Percentiles rank a stretch among this genome's conserved stretches.
Conservation (phyloP, 192 early-diverging fungal species). For the Phycomyces blakesleeanus region DNA sequence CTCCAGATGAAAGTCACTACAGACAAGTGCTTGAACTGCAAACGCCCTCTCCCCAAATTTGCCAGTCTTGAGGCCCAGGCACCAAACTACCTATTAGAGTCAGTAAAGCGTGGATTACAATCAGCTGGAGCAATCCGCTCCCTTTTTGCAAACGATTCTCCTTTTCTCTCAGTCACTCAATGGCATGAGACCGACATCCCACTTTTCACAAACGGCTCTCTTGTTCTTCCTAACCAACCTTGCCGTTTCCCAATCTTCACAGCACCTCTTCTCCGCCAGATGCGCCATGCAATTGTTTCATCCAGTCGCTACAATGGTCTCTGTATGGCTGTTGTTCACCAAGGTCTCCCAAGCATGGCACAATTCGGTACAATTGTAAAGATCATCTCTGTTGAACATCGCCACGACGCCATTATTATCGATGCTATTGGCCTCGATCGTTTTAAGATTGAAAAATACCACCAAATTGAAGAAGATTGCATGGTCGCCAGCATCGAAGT, state of each 20-base stretch:
- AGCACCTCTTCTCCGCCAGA: slow-evolving; percentile 1
- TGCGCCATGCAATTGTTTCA: slow-evolving; percentile 5
- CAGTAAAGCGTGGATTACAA: slow-evolving; percentile 1
- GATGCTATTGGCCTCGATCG: slow-evolving; percentile 15
- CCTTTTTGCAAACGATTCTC: neutral
- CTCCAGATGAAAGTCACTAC: slow-evolving; percentile 10
- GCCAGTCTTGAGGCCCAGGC: slow-evolving; percentile 9
- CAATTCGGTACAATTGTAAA: slow-evolving; percentile 17
- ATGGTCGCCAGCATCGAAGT: slow-evolving; percentile 9
- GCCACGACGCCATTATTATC: slow-evolving; percentile 13
- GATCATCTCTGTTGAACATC: slow-evolving; percentile 16
- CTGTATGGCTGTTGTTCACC: slow-evolving; percentile 16
- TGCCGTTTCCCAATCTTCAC: slow-evolving; percentile 10
- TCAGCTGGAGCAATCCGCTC: slow-evolving; percentile 3
- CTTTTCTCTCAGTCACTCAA: neutral
- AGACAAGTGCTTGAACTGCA: slow-evolving; percentile 12
- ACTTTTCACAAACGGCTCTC: slow-evolving; percentile 7
- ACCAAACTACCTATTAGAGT: slow-evolving; percentile 6
- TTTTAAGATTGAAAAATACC: slow-evolving; percentile 8
- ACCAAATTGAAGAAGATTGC: neutral
- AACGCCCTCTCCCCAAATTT: slow-evolving; percentile 21
- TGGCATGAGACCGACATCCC: slow-evolving; percentile 1
- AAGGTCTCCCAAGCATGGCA: slow-evolving; percentile 12
- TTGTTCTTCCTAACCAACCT: slow-evolving; percentile 14
- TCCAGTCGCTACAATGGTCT: slow-evolving; percentile 15